phyloP scores from a whole-genome alignment of 192 early-diverging fungal genomes.

The Linnemannia hyalina region DNA sequence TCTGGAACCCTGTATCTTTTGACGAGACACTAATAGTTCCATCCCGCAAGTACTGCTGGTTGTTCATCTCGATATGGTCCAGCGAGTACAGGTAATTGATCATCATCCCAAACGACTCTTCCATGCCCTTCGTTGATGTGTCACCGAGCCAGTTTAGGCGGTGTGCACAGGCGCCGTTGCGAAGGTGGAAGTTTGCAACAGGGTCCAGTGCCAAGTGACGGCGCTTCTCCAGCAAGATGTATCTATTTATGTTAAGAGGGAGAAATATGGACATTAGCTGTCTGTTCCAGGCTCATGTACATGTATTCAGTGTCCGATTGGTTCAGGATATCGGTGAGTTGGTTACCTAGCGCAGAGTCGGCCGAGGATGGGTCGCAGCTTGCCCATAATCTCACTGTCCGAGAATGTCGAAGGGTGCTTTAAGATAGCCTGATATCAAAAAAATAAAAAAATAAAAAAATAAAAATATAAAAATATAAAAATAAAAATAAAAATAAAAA shows the following conservation, averaged over 20 bases:
- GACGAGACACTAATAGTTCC: slow-evolving; percentile 70
- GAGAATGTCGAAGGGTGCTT: slow-evolving; percentile 36
- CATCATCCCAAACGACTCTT: slow-evolving; percentile 94
- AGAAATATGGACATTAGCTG: not conserved
- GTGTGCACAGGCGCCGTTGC: slow-evolving; percentile 93
- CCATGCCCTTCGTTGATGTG: slow-evolving; percentile 80
- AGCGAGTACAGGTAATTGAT: slow-evolving; percentile 92
- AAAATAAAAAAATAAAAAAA: no score
- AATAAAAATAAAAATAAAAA: no score
- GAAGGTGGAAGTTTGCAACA: slow-evolving; percentile 95
- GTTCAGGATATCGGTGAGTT: not conserved
- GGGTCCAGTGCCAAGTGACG: slow-evolving; percentile 82
- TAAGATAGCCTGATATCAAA: slow-evolving; percentile 15
- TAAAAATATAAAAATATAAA: no score
- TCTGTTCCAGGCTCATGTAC: not conserved
- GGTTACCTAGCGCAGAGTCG: slow-evolving; percentile 70
- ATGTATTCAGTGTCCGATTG: not conserved
- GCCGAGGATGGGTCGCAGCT: slow-evolving; percentile 70
- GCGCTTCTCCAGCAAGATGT: slow-evolving; percentile 77
- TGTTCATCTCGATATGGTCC: slow-evolving; percentile 84
- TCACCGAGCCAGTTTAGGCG: slow-evolving; percentile 93
- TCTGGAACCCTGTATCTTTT: slow-evolving; percentile 14
- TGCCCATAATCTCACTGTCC: slow-evolving; percentile 13
- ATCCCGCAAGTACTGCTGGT: slow-evolving; percentile 75
- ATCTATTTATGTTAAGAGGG: slow-evolving; percentile 48